A percentile compares a stretch with the other conserved stretches of the same genome.
Conservation (phyloP, 2,329 filamentous ascomycete species). For the Cryphonectria naterciae region DNA sequence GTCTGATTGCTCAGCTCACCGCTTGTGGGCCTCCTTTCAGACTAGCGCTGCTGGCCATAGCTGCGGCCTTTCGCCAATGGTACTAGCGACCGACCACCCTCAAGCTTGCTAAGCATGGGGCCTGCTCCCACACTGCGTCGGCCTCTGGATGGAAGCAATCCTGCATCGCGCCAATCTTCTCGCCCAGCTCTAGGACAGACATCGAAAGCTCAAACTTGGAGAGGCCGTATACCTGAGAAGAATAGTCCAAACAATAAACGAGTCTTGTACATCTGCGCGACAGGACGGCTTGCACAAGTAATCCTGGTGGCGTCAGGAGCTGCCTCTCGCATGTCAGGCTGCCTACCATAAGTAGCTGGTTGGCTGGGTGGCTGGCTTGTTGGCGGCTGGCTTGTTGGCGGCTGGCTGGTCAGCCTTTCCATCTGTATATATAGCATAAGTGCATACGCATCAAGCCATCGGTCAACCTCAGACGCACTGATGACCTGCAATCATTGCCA, state of each 20-base stretch:
- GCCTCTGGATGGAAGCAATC: neutral
- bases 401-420: slow-evolving; percentile 13
- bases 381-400: slow-evolving; percentile 1
- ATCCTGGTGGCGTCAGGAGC: neutral
- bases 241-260: neutral
- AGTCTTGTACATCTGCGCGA: neutral
- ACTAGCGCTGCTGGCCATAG: slow-evolving; percentile 23
- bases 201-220: neutral
- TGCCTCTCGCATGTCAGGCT: neutral
- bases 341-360: too few relatives aligned
- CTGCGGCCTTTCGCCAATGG: slow-evolving; percentile 20
- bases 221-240: neutral
- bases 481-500: slow-evolving; percentile 6
- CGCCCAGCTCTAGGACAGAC: neutral
- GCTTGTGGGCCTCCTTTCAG: slow-evolving; percentile 18
- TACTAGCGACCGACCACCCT: neutral
- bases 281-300: neutral
- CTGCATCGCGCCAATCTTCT: neutral
- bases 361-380: too few relatives aligned
- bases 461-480: neutral
- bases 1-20: slow-evolving; percentile 25
- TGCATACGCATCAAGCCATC: neutral
- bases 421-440: slow-evolving; percentile 11
- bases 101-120: neutral
- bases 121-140: slow-evolving; percentile 1